Evolutionary conservation across 139 green algal species (phyloP).

Genomic region (Picochlorum costavermella): DNA sequence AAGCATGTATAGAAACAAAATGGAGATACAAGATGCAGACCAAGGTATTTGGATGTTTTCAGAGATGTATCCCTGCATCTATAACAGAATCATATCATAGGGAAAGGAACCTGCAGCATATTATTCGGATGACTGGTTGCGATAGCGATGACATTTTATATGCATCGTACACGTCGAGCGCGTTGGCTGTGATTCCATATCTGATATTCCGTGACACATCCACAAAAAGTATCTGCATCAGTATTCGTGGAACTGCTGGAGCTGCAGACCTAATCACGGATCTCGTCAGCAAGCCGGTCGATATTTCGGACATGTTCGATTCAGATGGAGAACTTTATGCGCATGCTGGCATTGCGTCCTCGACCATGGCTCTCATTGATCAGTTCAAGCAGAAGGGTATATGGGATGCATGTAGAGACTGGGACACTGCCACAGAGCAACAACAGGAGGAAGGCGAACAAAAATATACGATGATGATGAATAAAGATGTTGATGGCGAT

Average conservation of each 20-base stretch:
- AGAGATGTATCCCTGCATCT: background rate
- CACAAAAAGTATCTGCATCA: slow-evolving; percentile 33
- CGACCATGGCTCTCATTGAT: slow-evolving; percentile 26
- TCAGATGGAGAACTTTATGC: slow-evolving; percentile 5
- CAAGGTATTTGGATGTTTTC: too few species aligned
- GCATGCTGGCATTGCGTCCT: slow-evolving; percentile 50
- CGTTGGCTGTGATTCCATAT: slow-evolving; percentile 43
- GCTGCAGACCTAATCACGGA: slow-evolving; percentile 52
- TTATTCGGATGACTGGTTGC: slow-evolving; percentile 31
- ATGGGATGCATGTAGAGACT: slow-evolving; percentile 2
- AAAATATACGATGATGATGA: too few species aligned
- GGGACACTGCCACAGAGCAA: too few species aligned
- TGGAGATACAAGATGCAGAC: too few species aligned
- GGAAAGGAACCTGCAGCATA: slow-evolving; percentile 19
- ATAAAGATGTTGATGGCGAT: too few species aligned
- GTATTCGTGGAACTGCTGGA: slow-evolving; percentile 43
- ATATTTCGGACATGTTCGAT: slow-evolving; percentile 35
- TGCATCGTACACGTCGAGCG: slow-evolving; percentile 23
- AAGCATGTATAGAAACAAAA: slow-evolving; percentile 28
- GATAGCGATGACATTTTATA: slow-evolving; percentile 29
- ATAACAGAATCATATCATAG: too few species aligned
- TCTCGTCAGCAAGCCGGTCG: slow-evolving; percentile 41
- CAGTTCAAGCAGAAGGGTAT: slow-evolving; percentile 16
- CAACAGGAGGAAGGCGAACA: too few species aligned
- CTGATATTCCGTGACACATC: slow-evolving; percentile 40